Evolutionary conservation across 1,284 basidiomycete genomes (phyloP).

Genomic region (Irpex lacteus): DNA sequence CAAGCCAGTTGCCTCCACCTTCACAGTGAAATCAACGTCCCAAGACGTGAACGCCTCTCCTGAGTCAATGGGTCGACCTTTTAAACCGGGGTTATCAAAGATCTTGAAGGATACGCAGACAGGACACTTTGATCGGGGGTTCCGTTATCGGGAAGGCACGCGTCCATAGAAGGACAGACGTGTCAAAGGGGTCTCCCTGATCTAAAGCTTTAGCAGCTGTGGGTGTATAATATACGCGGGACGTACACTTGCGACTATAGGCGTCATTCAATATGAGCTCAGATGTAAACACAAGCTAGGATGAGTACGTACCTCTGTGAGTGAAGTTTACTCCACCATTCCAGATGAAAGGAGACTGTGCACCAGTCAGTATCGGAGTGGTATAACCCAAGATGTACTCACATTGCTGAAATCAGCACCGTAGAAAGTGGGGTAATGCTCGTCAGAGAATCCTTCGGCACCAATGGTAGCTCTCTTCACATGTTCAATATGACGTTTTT

Average conservation of each 20-base stretch:
- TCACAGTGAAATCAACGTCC: slow-evolving; percentile 66
- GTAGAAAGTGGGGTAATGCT: slow-evolving; percentile 54
- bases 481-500: slow-evolving; percentile 36
- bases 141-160: slow-evolving; percentile 42
- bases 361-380: not conserved
- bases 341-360: slow-evolving; percentile 50
- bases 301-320: slow-evolving; percentile 40
- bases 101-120: slow-evolving; percentile 57
- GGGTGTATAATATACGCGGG: not conserved
- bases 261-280: not conserved
- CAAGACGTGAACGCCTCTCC: slow-evolving; percentile 58
- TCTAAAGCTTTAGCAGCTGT: slow-evolving; percentile 10
- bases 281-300: not conserved
- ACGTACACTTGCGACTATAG: slow-evolving; percentile 35
- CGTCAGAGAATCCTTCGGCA: slow-evolving; percentile 37
- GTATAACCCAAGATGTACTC: slow-evolving; percentile 11
- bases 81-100: slow-evolving; percentile 34
- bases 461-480: slow-evolving; percentile 36
- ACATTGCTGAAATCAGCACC: slow-evolving; percentile 53
- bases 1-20: slow-evolving; percentile 57
- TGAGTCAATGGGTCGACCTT: slow-evolving; percentile 40
- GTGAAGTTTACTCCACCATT: slow-evolving; percentile 55
- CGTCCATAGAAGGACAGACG: slow-evolving; percentile 64
- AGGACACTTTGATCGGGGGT: slow-evolving; percentile 53
- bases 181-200: slow-evolving; percentile 59